phyloP scores from a whole-genome alignment of 768 basidiomycete species.

The Ramaria sp. region DNA sequence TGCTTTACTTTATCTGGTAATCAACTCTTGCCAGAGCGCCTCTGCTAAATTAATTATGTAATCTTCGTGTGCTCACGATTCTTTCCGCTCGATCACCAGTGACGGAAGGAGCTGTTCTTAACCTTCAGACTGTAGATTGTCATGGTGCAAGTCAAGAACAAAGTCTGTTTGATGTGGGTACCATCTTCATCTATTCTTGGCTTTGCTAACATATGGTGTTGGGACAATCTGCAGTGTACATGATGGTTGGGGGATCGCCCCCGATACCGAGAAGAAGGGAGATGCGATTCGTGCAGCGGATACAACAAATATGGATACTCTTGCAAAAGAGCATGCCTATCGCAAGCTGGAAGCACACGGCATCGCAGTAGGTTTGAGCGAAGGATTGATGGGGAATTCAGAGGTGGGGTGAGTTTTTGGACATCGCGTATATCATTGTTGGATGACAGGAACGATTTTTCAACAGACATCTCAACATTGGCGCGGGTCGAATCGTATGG shows the following conservation, averaged over 20 bases:
- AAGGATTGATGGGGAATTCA: conserved; percentile 96
- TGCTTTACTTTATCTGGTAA: too few relatives aligned
- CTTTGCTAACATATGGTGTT: too few relatives aligned
- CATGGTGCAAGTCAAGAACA: conserved; percentile 52
- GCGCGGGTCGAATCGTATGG: conserved; percentile 92
- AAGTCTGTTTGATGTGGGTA: conserved; percentile 82
- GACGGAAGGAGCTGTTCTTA: too few relatives aligned
- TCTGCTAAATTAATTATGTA: too few relatives aligned
- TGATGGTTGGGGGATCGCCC: conserved; percentile 90
- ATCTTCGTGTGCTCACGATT: too few relatives aligned
- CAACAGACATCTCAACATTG: conserved; percentile 85
- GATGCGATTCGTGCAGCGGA: conserved; percentile 80
- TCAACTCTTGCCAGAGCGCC: too few relatives aligned
- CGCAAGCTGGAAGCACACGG: conserved; percentile 76
- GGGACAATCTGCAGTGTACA: conserved; percentile 75
- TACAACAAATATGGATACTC: conserved; percentile 83
- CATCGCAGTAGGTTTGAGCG: conserved; percentile 82
- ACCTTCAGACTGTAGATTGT: background rate
- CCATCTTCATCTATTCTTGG: background rate
- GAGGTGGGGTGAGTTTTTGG: conserved; percentile 76
- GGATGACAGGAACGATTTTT: background rate
- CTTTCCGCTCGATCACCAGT: too few relatives aligned
- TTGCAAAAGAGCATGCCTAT: conserved; percentile 65
- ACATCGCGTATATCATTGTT: background rate
- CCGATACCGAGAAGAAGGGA: conserved; percentile 59